These are phyloP conservation scores for Hypoxylon perforatum DNA, from an alignment of 495 filamentous ascomycete species.

Conservation along the genomic window DNA sequence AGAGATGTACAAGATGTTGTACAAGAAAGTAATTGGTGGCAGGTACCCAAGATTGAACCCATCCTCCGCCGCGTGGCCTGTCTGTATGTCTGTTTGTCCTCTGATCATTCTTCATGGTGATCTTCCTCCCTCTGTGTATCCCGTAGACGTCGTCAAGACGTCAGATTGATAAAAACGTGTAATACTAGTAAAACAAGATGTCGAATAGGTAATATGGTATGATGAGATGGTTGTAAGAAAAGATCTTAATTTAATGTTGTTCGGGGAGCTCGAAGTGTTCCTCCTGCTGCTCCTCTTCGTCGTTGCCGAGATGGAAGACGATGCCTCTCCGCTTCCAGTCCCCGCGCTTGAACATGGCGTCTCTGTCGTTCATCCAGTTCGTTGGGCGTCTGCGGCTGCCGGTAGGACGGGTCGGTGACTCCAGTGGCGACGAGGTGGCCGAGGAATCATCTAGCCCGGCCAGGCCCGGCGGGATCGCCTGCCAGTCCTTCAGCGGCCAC, in stretches of 20 bases:
- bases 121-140: neutral
- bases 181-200: slow-evolving; percentile 11
- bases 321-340: slow-evolving; percentile 62
- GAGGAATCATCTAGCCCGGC: slow-evolving; percentile 38
- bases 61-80: slow-evolving; percentile 9
- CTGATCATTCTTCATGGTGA: neutral
- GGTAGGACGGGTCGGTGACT: slow-evolving; percentile 12
- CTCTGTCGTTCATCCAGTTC: slow-evolving; percentile 45
- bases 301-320: slow-evolving; percentile 52
- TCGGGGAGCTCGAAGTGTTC: slow-evolving; percentile 45
- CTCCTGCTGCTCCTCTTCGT: slow-evolving; percentile 35
- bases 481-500: slow-evolving; percentile 50
- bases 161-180: neutral
- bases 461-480: slow-evolving; percentile 38
- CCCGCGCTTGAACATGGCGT: slow-evolving; percentile 56
- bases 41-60: slow-evolving; percentile 4
- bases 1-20: slow-evolving; percentile 32
- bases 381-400: slow-evolving; percentile 37
- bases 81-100: neutral
- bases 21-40: slow-evolving; percentile 30
- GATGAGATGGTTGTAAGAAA: neutral
- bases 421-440: slow-evolving; percentile 21
- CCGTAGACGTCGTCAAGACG: neutral
- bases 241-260: neutral
- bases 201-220: neutral